phyloP scores from a whole-genome alignment of 1,284 basidiomycete species.

The Tilletia caries region DNA sequence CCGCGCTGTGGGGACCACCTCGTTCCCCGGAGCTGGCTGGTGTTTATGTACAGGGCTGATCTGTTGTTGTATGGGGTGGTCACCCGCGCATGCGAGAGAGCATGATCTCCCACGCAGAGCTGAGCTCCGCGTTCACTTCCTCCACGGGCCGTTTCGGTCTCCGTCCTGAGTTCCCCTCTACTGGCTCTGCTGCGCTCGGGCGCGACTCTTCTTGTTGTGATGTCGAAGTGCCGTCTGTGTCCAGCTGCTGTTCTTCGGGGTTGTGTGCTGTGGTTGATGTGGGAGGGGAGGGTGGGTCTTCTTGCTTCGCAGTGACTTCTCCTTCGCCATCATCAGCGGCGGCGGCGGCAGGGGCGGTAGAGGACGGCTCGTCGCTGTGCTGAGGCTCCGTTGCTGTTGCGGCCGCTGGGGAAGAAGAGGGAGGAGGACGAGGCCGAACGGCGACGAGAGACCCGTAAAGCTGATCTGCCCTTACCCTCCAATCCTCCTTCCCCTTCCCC shows the following conservation, averaged over 20 bases:
- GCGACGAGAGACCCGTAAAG: not conserved
- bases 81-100: not conserved
- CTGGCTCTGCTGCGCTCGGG: no score
- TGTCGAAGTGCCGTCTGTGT: no score
- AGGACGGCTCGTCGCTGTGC: not conserved
- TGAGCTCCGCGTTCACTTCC: not conserved
- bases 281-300: no score
- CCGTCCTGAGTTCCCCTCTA: not conserved
- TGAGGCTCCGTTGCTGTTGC: not conserved
- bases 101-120: not conserved
- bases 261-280: no score
- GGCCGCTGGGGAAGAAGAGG: not conserved
- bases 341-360: no score
- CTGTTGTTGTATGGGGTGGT: no score
- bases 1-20: not conserved
- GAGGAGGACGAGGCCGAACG: not conserved
- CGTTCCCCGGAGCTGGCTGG: not conserved
- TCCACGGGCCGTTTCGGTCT: not conserved
- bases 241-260: no score
- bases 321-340: no score
- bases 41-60: no score
- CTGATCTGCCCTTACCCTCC: not conserved
- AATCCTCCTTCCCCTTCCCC: not conserved
- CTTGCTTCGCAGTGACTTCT: no score
- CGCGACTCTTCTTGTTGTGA: no score